Percentiles rank a stretch among this genome's conserved stretches.
Evolutionary conservation across 805 yeast genomes (phyloP).

Genomic region (Candida andamanensis): DNA sequence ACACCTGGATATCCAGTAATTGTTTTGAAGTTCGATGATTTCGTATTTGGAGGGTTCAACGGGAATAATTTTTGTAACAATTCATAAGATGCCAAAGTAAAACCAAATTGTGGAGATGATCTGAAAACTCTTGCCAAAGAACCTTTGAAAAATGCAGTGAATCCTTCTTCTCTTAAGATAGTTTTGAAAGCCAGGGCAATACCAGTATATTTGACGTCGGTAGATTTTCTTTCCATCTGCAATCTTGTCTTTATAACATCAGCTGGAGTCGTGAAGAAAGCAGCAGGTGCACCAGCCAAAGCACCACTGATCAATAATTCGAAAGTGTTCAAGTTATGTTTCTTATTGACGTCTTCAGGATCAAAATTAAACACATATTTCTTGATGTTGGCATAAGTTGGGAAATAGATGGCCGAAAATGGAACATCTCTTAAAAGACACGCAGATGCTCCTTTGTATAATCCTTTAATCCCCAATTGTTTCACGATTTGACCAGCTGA

Average conservation of each 20-base stretch:
- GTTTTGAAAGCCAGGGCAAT: conserved; percentile 71
- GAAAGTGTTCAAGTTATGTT: conserved; percentile 65
- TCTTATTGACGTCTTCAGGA: conserved; percentile 57
- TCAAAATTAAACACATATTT: conserved; percentile 77
- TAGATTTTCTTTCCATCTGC: conserved; percentile 75
- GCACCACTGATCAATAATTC: conserved; percentile 87
- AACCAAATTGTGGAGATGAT: conserved; percentile 97
- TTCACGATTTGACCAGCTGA: conserved; percentile 70
- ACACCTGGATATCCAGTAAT: conserved; percentile 43
- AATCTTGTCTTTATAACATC: conserved; percentile 95
- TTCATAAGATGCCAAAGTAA: conserved; percentile 96
- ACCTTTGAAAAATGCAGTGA: conserved; percentile 88
- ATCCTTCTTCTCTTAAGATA: conserved; percentile 78
- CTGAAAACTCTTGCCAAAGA: conserved; percentile 91
- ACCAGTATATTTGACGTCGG: conserved; percentile 74
- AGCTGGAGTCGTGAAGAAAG: conserved; percentile 92
- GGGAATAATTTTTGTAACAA: conserved; percentile 78
- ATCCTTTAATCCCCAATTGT: conserved; percentile 76
- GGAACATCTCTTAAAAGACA: conserved; percentile 94
- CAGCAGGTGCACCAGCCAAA: conserved; percentile 96
- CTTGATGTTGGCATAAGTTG: conserved; percentile 91
- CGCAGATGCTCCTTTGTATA: conserved; percentile 88
- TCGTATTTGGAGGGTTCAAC: conserved; percentile 47
- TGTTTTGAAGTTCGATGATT: conserved; percentile 39
- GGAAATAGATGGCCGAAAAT: conserved; percentile 94